phyloP scores from a whole-genome alignment of 768 basidiomycete species.

The Calvatia gigantea region DNA sequence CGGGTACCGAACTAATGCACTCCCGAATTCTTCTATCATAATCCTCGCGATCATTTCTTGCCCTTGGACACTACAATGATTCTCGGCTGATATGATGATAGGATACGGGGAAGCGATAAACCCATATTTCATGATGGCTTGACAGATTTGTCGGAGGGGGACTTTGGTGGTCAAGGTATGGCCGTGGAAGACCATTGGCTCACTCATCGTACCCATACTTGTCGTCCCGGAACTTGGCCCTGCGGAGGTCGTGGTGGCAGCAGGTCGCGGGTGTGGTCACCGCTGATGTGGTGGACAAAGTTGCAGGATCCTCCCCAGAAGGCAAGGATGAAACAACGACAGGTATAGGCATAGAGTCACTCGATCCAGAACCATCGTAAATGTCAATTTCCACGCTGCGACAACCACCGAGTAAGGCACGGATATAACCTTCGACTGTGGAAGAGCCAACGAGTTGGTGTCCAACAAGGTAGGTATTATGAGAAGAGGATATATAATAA shows the following conservation, averaged over 20 bases:
- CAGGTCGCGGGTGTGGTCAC: constrained; percentile 30
- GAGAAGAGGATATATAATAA: constrained; percentile 89
- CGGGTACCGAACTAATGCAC: constrained; percentile 33
- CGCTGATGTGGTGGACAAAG: not conserved
- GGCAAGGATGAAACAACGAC: constrained; percentile 55
- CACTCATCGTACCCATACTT: constrained; percentile 63
- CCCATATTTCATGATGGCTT: constrained; percentile 87
- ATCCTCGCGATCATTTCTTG: constrained; percentile 48
- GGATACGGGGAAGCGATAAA: constrained; percentile 95
- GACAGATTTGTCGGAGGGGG: constrained; percentile 76
- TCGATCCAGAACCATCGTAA: constrained; percentile 42
- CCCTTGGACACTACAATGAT: constrained; percentile 73
- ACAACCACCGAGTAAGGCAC: constrained; percentile 84
- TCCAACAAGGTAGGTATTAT: constrained; percentile 92
- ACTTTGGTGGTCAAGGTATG: constrained; percentile 90
- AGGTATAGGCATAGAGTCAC: constrained; percentile 26
- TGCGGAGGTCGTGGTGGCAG: constrained; percentile 49
- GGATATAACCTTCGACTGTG: constrained; percentile 88
- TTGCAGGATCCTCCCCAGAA: constrained; percentile 21
- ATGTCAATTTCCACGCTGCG: constrained; percentile 70
- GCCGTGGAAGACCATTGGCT: constrained; percentile 91
- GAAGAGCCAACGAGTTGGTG: constrained; percentile 81
- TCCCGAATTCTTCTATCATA: constrained; percentile 45
- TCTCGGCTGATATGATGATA: constrained; percentile 95
- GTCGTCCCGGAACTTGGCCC: constrained; percentile 33